Conservation (phyloP, 2,329 filamentous ascomycete species). For the Macrophomina tecta region DNA sequence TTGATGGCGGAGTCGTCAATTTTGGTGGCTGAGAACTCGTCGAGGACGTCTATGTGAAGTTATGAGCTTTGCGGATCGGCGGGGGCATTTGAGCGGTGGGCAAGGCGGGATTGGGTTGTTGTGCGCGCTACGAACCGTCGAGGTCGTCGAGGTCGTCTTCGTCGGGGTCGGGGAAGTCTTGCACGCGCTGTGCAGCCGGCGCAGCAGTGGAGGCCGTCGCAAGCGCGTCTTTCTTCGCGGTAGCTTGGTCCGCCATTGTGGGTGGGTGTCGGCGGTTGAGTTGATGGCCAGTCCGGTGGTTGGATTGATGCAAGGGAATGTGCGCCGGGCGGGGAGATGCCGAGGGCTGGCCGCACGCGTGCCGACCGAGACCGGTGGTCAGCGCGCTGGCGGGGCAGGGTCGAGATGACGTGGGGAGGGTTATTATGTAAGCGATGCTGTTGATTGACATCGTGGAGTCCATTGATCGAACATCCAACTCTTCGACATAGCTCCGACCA, state of each 20-base stretch:
- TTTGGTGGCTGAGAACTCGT: constrained; percentile 79
- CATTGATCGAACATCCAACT: no score
- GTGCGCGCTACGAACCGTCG: constrained; percentile 66
- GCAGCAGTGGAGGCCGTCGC: not conserved
- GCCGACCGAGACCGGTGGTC: not conserved
- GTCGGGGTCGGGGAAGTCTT: constrained; percentile 74
- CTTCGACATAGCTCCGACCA: no score
- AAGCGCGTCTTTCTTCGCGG: not conserved
- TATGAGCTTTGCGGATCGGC: not conserved
- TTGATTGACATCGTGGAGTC: no score
- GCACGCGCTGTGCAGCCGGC: constrained; percentile 31
- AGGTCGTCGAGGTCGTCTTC: constrained; percentile 92
- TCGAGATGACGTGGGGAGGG: no score
- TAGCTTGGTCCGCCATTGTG: constrained; percentile 21
- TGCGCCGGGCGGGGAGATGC: constrained; percentile 1
- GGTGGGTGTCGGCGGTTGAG: not conserved
- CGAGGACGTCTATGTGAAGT: constrained; percentile 74
- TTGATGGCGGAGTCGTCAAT: constrained; percentile 49
- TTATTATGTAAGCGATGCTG: no score
- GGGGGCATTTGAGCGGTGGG: not conserved
- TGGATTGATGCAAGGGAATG: not conserved
- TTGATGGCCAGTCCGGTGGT: not conserved
- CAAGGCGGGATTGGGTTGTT: not conserved
- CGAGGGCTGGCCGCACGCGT: constrained; percentile 1
- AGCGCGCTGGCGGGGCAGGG: not conserved